Percentiles rank a stretch among this genome's conserved stretches.
Conservation (phyloP, 345 rosid genomes). For the Syzygium oleosum region DNA sequence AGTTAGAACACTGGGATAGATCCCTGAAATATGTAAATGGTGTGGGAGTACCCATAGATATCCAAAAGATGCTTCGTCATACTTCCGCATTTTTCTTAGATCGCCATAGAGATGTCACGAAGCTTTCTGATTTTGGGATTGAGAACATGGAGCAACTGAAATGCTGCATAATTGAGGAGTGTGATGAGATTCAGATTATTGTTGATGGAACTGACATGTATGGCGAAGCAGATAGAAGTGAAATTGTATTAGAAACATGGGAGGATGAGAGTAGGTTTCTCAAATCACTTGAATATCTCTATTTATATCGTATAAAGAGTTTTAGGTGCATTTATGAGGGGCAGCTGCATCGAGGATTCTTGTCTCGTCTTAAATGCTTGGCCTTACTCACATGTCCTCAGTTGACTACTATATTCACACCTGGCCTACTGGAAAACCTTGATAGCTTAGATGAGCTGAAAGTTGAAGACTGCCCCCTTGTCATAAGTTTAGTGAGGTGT, state of each 20-base stretch:
- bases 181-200: background rate
- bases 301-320: background rate
- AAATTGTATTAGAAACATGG: background rate
- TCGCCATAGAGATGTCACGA: background rate
- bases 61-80: no score
- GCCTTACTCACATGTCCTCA: background rate
- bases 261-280: background rate
- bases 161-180: background rate
- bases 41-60: no score
- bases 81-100: background rate
- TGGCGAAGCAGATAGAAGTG: background rate
- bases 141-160: background rate
- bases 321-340: background rate
- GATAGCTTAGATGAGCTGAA: constrained; percentile 2
- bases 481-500: background rate
- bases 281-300: background rate
- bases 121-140: background rate
- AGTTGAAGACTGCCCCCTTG: background rate
- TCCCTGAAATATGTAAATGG: background rate
- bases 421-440: background rate
- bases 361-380: background rate
- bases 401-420: background rate
- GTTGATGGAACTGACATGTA: background rate
- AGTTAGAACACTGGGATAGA: no score
- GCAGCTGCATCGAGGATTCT: background rate